Conservation (phyloP, 345 rosid genomes). For the Bruguiera gymnorhiza region DNA sequence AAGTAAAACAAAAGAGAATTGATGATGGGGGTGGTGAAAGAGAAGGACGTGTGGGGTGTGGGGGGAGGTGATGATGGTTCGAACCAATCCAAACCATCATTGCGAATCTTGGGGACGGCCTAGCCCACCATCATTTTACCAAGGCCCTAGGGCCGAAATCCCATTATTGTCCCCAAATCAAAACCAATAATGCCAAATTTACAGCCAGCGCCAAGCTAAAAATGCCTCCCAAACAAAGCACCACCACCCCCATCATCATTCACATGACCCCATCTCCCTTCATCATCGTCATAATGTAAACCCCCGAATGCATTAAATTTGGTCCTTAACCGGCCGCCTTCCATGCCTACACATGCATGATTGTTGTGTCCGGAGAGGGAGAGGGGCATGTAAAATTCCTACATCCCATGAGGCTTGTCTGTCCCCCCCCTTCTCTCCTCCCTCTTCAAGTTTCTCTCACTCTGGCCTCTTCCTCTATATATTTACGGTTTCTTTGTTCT, state of each 20-base stretch:
- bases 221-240: constrained; percentile 15
- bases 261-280: constrained; percentile 55
- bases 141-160: constrained; percentile 25
- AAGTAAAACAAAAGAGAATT: constrained; percentile 18
- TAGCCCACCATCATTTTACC: constrained; percentile 64
- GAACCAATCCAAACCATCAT: constrained; percentile 88
- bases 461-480: constrained; percentile 50
- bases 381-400: constrained; percentile 41
- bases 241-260: constrained; percentile 47
- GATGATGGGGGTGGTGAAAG: constrained; percentile 14
- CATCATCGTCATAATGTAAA: constrained; percentile 34
- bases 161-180: constrained; percentile 34
- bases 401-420: constrained; percentile 19
- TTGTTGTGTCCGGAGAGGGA: constrained; percentile 70
- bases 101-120: constrained; percentile 85
- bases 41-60: constrained; percentile 5
- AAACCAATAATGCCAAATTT: constrained; percentile 10
- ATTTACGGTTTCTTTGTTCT: constrained; percentile 38
- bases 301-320: constrained; percentile 36
- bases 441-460: constrained; percentile 3
- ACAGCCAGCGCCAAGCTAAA: not conserved
- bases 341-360: constrained; percentile 86
- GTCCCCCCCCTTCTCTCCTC: not conserved
- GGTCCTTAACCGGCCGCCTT: constrained; percentile 84
- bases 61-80: constrained; percentile 57